Conservation (phyloP, 2,329 filamentous ascomycete species). For the Pseudovirgaria hyperparasitica region DNA sequence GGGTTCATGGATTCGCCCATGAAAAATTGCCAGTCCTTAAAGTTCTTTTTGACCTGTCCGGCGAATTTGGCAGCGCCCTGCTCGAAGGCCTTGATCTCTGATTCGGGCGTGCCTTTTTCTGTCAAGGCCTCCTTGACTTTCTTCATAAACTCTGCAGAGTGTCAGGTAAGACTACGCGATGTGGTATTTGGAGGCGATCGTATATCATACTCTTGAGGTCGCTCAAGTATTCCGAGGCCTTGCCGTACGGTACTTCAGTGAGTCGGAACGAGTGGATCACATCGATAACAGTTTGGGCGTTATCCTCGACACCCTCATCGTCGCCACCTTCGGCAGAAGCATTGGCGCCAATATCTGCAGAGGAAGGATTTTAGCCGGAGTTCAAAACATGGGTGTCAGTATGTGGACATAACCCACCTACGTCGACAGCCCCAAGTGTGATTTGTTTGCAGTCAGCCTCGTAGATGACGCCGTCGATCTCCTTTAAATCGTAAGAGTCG, state of each 20-base stretch:
- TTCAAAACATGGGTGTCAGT: slow-evolving; percentile 5
- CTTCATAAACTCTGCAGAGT: slow-evolving; percentile 71
- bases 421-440: slow-evolving; percentile 58
- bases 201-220: slow-evolving; percentile 71
- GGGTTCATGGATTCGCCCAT: slow-evolving; percentile 86
- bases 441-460: slow-evolving; percentile 92
- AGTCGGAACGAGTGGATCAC: slow-evolving; percentile 88
- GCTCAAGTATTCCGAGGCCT: slow-evolving; percentile 69
- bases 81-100: slow-evolving; percentile 68
- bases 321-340: slow-evolving; percentile 85
- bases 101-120: slow-evolving; percentile 47
- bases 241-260: slow-evolving; percentile 65
- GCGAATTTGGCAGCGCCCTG: slow-evolving; percentile 58
- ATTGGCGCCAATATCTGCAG: slow-evolving; percentile 82
- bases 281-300: slow-evolving; percentile 69
- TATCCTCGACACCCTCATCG: slow-evolving; percentile 59
- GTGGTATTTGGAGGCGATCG: too few relatives aligned
- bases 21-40: slow-evolving; percentile 94
- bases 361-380: slow-evolving; percentile 6
- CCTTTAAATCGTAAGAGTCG: slow-evolving; percentile 78
- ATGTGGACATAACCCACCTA: slow-evolving; percentile 46
- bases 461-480: slow-evolving; percentile 67
- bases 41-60: slow-evolving; percentile 74
- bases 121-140: slow-evolving; percentile 59
- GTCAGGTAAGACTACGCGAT: slow-evolving; percentile 4